These are phyloP conservation scores for Cornus kousa DNA, from an alignment of 148 eudicot species.

Conservation along the genomic window DNA sequence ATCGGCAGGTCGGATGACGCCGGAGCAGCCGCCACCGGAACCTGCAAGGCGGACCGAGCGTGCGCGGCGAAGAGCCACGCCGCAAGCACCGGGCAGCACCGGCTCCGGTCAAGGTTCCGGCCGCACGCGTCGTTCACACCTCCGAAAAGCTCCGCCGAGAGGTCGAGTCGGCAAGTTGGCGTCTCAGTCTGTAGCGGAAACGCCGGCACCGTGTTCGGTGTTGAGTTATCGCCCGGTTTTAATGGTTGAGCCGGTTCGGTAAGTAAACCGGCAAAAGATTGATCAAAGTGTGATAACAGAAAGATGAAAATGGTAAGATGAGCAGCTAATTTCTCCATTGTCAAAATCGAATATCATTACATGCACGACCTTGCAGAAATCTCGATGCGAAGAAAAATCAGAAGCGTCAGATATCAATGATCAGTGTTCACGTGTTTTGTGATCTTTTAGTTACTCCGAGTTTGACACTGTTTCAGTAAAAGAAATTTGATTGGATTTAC, in stretches of 20 bases:
- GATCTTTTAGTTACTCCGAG: neutral
- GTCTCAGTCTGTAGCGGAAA: constrained; percentile 57
- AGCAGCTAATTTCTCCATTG: neutral
- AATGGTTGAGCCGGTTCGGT: constrained; percentile 66
- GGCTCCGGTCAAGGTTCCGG: constrained; percentile 65
- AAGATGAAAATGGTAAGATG: neutral
- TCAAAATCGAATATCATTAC: neutral
- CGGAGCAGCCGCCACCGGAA: constrained; percentile 43
- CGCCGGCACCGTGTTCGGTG: constrained; percentile 73
- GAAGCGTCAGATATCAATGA: neutral
- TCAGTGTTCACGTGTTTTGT: neutral
- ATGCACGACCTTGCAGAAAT: neutral
- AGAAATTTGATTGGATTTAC: neutral
- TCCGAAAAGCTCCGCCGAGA: constrained; percentile 89
- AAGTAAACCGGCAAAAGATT: constrained; percentile 43
- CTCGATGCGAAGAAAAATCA: too few relatives aligned
- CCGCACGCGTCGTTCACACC: constrained; percentile 76
- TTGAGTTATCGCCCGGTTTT: constrained; percentile 36
- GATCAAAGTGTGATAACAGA: neutral
- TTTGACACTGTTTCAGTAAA: neutral
- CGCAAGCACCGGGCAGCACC: constrained; percentile 85
- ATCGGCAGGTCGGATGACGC: constrained; percentile 53
- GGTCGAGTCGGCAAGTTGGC: constrained; percentile 60
- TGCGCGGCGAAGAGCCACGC: constrained; percentile 91
- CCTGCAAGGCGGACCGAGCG: constrained; percentile 64